Base-by-base conservation (phyloP, 2,329 filamentous ascomycete species). In the Trichophyton rubrum region DNA sequence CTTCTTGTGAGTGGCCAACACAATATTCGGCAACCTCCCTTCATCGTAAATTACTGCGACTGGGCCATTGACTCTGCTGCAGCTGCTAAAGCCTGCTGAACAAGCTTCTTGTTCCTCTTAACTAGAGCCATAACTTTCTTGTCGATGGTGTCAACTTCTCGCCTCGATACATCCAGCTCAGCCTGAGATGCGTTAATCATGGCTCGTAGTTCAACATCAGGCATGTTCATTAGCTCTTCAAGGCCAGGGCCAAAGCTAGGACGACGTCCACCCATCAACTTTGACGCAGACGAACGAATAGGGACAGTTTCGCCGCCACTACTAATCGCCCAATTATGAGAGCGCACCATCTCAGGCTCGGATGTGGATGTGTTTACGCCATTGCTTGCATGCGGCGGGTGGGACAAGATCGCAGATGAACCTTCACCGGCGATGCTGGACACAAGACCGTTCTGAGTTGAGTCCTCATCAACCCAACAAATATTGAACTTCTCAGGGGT, bases 121-220 rank as follows among this genome's bases (percentile, higher is more conserved):
- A 76, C 70, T 24, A 76, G 64, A 9, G 70, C 73, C 24, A 64
- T 65, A 30, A 75, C 68, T 62, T 76, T 74, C 66, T 78, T 78
- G 63, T 78, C 76, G 40, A 75, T 68, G 3, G 68, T 61, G 60
- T 78, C 79, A 67, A 90, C 85, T 62, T 92, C 85, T 66, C 80
- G 80, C 71, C 85, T 84, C 66, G 91, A 81, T 8, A 78, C 77
- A 65, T 90, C 86, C 74, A 90, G 85, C 71, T 92, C 87, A 59
- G 85, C 82, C 30, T 77, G 74, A 3, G 74, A 74, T 53, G 71
- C 71, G 49, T 70, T 65, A 11, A 75, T 70, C 58, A 76, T 73
- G 13, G 69, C 65, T 45, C 71, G 69, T 24, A 78, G 65, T 41
- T 75, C 72, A 38, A 74, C 72, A 40, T 72, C 69, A 15, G 75